Percentiles rank a stretch among this genome's conserved stretches.
Evolutionary conservation across 2,329 filamentous ascomycete species (phyloP).

Genomic region (Epichloe baconii): DNA sequence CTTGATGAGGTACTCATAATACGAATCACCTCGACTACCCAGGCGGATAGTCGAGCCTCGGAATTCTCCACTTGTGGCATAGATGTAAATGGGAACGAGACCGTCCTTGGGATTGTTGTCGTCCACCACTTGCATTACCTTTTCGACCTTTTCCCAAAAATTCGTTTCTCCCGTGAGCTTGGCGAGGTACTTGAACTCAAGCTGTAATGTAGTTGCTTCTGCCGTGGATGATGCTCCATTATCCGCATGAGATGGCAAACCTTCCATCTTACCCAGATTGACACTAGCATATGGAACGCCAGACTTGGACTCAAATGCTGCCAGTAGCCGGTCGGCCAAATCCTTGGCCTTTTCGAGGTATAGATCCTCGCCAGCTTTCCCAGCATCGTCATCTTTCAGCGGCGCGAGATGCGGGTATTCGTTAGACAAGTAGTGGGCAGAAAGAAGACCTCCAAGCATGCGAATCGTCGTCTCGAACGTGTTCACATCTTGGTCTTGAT

Average conservation of each 20-base stretch:
- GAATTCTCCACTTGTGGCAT: conserved; percentile 67
- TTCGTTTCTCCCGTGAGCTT: conserved; percentile 85
- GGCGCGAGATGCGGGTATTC: conserved; percentile 69
- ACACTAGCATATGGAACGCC: conserved; percentile 86
- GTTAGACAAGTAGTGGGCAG: conserved; percentile 88
- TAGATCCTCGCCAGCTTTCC: conserved; percentile 68
- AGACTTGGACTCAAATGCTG: conserved; percentile 76
- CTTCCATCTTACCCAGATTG: conserved; percentile 64
- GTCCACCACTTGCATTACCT: conserved; percentile 83
- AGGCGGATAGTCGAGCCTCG: conserved; percentile 76
- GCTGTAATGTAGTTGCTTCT: conserved; percentile 80
- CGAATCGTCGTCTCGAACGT: conserved; percentile 97
- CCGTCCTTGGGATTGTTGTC: conserved; percentile 68
- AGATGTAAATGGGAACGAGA: conserved; percentile 83
- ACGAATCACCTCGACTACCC: conserved; percentile 89
- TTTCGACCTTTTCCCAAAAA: conserved; percentile 87
- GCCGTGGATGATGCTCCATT: conserved; percentile 85
- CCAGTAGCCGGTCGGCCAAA: conserved; percentile 72
- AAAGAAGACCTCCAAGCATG: conserved; percentile 86
- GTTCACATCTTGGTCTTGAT: conserved; percentile 90
- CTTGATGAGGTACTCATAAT: conserved; percentile 98
- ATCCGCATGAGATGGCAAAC: conserved; percentile 71
- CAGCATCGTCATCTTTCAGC: conserved; percentile 55
- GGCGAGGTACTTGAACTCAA: conserved; percentile 94
- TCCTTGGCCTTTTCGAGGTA: conserved; percentile 95